Percentiles rank a stretch among this genome's conserved stretches.
Evolutionary conservation across 352 stramenopile genomes (phyloP).

Genomic region (Thalassiosira ordinaria): DNA sequence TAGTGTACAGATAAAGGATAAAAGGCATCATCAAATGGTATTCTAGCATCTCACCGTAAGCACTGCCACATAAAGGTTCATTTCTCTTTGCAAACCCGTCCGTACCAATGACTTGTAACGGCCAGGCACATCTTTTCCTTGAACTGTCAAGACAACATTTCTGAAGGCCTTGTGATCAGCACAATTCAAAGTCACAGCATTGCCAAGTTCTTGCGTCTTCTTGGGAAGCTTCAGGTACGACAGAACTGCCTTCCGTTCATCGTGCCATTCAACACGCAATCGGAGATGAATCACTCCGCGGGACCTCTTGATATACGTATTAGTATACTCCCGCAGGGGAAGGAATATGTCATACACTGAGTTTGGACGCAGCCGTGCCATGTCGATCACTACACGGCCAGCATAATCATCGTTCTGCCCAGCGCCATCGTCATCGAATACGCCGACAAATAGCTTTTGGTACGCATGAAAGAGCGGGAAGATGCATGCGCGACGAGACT

Average conservation of each 20-base stretch:
- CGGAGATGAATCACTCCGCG: slow-evolving; percentile 56
- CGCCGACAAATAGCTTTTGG: slow-evolving; percentile 71
- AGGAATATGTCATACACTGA: slow-evolving; percentile 80
- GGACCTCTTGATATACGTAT: slow-evolving; percentile 32
- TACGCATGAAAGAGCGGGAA: slow-evolving; percentile 83
- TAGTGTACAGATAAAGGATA: no score
- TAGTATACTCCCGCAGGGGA: slow-evolving; percentile 60
- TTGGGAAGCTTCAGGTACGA: slow-evolving; percentile 49
- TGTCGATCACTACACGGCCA: slow-evolving; percentile 73
- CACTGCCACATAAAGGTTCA: slow-evolving; percentile 49
- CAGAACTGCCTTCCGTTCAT: slow-evolving; percentile 47
- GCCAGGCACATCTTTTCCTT: slow-evolving; percentile 79
- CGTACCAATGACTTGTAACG: slow-evolving; percentile 61
- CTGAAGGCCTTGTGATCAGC: slow-evolving; percentile 72
- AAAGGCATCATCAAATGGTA: no score
- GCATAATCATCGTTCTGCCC: slow-evolving; percentile 71
- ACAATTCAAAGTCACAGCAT: slow-evolving; percentile 63
- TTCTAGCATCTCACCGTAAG: slow-evolving; percentile 42
- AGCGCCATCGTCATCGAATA: slow-evolving; percentile 75
- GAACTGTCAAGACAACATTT: slow-evolving; percentile 77
- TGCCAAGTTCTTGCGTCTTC: slow-evolving; percentile 36
- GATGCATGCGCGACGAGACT: slow-evolving; percentile 65
- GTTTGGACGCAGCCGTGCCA: slow-evolving; percentile 65
- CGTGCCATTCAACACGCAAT: slow-evolving; percentile 49
- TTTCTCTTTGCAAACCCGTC: slow-evolving; percentile 51